These are phyloP conservation scores for Sarcomyxa edulis DNA, from an alignment of 768 basidiomycete species.

Conservation along the genomic window DNA sequence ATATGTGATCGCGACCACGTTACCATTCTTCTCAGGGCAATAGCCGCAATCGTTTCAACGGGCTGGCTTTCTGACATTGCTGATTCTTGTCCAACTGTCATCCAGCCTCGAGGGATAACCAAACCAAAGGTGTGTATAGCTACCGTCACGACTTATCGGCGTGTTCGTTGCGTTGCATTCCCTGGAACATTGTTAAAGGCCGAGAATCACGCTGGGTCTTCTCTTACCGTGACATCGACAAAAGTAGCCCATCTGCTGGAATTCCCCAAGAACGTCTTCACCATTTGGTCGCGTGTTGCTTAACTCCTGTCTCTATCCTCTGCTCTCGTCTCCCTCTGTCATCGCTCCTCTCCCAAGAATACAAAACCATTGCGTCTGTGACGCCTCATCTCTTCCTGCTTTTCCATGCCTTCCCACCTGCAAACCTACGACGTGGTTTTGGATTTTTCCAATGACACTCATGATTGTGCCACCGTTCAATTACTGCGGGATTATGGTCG, in stretches of 20 bases:
- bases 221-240: constrained; percentile 16
- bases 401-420: constrained; percentile 52
- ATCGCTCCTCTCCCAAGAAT: constrained; percentile 3
- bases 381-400: constrained; percentile 17
- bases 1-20: too few relatives aligned
- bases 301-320: constrained; percentile 7
- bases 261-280: constrained; percentile 11
- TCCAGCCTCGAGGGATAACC: too few relatives aligned
- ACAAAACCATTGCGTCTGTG: constrained; percentile 28
- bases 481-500: constrained; percentile 61
- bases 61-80: too few relatives aligned
- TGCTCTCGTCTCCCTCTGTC: constrained; percentile 10
- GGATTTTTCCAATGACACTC: constrained; percentile 67
- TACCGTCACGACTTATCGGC: neutral
- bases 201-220: neutral
- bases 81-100: too few relatives aligned
- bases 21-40: too few relatives aligned
- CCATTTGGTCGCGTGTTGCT: constrained; percentile 2
- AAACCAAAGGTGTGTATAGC: too few relatives aligned
- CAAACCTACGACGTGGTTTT: constrained; percentile 62
- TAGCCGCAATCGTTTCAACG: too few relatives aligned
- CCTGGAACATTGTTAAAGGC: neutral
- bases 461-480: constrained; percentile 58
- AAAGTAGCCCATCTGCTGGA: constrained; percentile 21
- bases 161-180: neutral